Percentiles rank a stretch among this genome's conserved stretches.
Conservation (phyloP, 2,329 filamentous ascomycete species). For the Venturia nashicola region DNA sequence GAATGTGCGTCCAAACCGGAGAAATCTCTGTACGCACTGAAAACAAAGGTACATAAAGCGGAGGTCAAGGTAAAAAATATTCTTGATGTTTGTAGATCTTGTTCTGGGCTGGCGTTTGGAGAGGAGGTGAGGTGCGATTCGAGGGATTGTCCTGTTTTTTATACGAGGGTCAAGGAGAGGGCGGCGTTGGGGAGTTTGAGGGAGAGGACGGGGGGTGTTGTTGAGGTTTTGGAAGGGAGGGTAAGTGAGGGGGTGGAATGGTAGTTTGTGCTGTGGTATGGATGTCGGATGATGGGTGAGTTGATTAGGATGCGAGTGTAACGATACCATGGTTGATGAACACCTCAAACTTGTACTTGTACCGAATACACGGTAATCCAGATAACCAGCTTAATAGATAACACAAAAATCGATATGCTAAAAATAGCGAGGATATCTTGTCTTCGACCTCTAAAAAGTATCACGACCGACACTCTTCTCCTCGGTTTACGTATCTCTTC, state of each 20-base stretch:
- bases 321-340: background rate
- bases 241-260: constrained; percentile 15
- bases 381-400: too few relatives aligned
- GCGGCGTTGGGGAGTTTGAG: constrained; percentile 30
- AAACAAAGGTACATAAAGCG: constrained; percentile 46
- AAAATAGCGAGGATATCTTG: too few relatives aligned
- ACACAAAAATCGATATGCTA: too few relatives aligned
- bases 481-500: too few relatives aligned
- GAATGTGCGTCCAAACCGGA: constrained; percentile 44
- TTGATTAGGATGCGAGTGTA: background rate
- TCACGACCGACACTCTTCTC: too few relatives aligned
- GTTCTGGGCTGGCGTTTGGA: constrained; percentile 57
- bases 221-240: constrained; percentile 27
- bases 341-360: too few relatives aligned
- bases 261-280: constrained; percentile 10
- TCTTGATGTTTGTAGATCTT: constrained; percentile 64
- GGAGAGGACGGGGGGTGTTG: constrained; percentile 27
- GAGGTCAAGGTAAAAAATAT: constrained; percentile 55
- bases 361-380: too few relatives aligned
- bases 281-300: background rate
- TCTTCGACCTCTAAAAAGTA: too few relatives aligned
- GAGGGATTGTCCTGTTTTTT: constrained; percentile 87
- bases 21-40: constrained; percentile 51
- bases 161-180: constrained; percentile 55
- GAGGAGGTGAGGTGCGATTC: constrained; percentile 83